phyloP scores from a whole-genome alignment of 495 filamentous ascomycete genomes.

The Trichoderma parareesei region DNA sequence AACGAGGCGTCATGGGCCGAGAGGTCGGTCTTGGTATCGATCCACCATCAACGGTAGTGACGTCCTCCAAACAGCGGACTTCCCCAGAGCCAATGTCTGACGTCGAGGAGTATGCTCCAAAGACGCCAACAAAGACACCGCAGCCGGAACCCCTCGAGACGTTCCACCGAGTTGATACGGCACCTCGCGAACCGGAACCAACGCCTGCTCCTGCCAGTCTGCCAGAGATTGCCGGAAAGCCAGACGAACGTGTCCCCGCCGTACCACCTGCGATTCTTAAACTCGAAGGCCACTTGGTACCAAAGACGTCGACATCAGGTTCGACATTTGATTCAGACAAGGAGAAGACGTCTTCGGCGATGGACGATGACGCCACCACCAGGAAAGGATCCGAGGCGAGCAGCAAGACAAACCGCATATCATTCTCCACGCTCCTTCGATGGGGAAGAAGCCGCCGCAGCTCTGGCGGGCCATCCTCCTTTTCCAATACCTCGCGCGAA shows the following conservation, averaged over 20 bases:
- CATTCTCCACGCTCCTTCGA: constrained; percentile 68
- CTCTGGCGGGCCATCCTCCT: constrained; percentile 50
- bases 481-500: constrained; percentile 82
- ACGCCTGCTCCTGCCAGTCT: background rate
- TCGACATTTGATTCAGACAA: constrained; percentile 28
- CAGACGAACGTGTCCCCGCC: background rate
- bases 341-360: constrained; percentile 29
- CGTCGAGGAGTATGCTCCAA: constrained; percentile 12
- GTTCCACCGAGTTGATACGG: constrained; percentile 1
- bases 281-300: background rate
- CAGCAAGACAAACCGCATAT: constrained; percentile 31
- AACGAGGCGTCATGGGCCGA: constrained; percentile 46
- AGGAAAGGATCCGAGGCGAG: constrained; percentile 33
- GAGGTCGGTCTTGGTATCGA: constrained; percentile 40
- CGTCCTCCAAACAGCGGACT: constrained; percentile 35
- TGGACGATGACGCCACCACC: constrained; percentile 27
- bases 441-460: constrained; percentile 54
- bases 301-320: constrained; percentile 16
- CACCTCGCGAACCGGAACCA: background rate
- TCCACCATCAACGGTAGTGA: constrained; percentile 35
- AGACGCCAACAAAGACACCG: background rate
- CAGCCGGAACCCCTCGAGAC: constrained; percentile 2
- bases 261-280: background rate
- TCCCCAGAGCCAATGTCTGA: constrained; percentile 16
- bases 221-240: background rate